Evolutionary conservation across 2,329 filamentous ascomycete genomes (phyloP), one percentile per base, ranked within the genome.

Genomic region (Magnaporthiopsis rhizophila): DNA sequence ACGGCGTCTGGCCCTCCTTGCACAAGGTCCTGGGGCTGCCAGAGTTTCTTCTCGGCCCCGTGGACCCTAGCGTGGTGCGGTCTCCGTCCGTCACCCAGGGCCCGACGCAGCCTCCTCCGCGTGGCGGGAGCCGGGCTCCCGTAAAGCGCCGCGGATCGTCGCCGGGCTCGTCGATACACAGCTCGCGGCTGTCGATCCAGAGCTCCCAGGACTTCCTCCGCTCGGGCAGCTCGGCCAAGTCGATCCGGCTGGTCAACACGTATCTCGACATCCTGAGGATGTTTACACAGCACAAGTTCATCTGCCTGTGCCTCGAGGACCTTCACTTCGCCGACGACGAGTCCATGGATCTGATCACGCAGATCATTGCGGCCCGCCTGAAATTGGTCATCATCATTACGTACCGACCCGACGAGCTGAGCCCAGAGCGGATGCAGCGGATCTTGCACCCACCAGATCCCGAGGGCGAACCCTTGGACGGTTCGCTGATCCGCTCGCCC

Each of bases 271-370:
- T 97, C 12, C 76, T 97, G 62, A 86, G 91, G 63, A 85, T 96
- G 58, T 87, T 98, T 64, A 89, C 91, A 0, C 82, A 88, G 26
- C 88, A 93, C 73, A 95, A 93, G 70, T 87, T 97, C 70, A 92
- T 97, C 64, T 96, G 91, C 71, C 88, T 97, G 69, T 92, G 88
- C 69, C 77, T 97, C 34, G 94, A 97, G 71, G 94, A 97, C 74
- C 78, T 97, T 38, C 92, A 97, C 70, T 95, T 92, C 74, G 92
- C 92, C 8, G 94, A 97, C 72, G 86, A 89, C 32, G 94, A 97
- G 74, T 95, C 90, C 18, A 78, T 95, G 61, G 91, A 96, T 65
- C 80, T 97, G 63, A 88, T 97, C 56, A 84, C 88, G 21, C 89
- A 92, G 70, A 92, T 97, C 63, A 86, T 96, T 64, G 82, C 83